These are phyloP conservation scores for Eurotiales sp. DNA, from an alignment of 2,329 filamentous ascomycete species.

Conservation along the genomic window DNA sequence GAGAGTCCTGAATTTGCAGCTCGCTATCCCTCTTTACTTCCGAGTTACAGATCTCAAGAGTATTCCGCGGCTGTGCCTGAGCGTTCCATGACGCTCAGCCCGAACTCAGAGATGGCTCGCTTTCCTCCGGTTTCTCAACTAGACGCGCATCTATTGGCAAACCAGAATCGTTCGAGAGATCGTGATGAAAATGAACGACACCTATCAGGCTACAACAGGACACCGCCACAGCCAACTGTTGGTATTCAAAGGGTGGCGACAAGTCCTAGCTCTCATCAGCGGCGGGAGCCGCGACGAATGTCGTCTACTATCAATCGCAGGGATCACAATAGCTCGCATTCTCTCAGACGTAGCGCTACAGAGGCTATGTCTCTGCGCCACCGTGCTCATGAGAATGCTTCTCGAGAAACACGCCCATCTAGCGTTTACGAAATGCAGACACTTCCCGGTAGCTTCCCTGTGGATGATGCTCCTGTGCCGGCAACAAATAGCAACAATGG, in stretches of 20 bases:
- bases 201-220: background rate
- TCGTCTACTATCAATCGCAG: constrained; percentile 18
- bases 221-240: background rate
- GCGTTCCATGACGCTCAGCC: constrained; percentile 19
- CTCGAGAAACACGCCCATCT: background rate
- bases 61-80: constrained; percentile 11
- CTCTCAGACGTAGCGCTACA: constrained; percentile 27
- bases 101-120: constrained; percentile 23
- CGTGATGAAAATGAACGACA: background rate
- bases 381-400: constrained; percentile 3
- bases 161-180: constrained; percentile 16
- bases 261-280: background rate
- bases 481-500: constrained; percentile 1
- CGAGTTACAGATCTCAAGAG: constrained; percentile 15
- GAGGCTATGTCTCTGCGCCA: constrained; percentile 22
- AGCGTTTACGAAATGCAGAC: constrained; percentile 10
- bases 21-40: constrained; percentile 33
- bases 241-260: background rate
- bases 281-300: constrained; percentile 3
- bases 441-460: constrained; percentile 26
- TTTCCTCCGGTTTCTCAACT: constrained; percentile 37
- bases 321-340: constrained; percentile 15
- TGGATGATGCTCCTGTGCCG: constrained; percentile 14
- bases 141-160: constrained; percentile 32
- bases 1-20: constrained; percentile 29